phyloP scores from a whole-genome alignment of 73 alveolate species.

The Paramecium tetraurelia region DNA sequence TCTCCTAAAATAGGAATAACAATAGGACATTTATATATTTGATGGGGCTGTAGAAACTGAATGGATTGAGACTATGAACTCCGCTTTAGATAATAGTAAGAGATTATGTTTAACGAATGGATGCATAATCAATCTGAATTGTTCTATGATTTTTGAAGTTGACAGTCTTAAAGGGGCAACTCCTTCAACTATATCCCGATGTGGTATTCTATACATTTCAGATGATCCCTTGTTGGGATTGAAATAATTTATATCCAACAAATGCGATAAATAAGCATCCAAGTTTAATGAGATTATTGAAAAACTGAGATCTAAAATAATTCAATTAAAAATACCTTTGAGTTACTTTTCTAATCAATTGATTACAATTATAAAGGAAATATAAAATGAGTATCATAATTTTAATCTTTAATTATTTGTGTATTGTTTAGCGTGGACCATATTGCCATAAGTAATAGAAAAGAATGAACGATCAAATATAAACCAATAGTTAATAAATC shows the following conservation, averaged over 20 bases:
- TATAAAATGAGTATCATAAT: background rate
- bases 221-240: background rate
- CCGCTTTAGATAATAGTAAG: constrained; percentile 64
- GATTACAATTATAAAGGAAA: background rate
- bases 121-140: constrained; percentile 55
- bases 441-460: background rate
- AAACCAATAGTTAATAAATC: background rate
- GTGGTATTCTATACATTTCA: constrained; percentile 68
- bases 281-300: background rate
- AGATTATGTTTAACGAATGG: constrained; percentile 59
- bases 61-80: constrained; percentile 63
- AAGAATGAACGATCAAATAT: background rate
- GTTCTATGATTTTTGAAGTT: constrained; percentile 65
- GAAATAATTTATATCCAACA: background rate
- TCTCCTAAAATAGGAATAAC: constrained; percentile 67
- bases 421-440: constrained; percentile 13
- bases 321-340: background rate
- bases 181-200: constrained; percentile 69
- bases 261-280: background rate
- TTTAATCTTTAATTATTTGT: background rate
- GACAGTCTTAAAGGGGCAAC: constrained; percentile 67
- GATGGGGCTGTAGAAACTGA: constrained; percentile 67
- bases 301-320: background rate
- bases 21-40: constrained; percentile 43
- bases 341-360: background rate